phyloP scores from a whole-genome alignment of 1,284 basidiomycete genomes.

The Puccinia novopanici region DNA sequence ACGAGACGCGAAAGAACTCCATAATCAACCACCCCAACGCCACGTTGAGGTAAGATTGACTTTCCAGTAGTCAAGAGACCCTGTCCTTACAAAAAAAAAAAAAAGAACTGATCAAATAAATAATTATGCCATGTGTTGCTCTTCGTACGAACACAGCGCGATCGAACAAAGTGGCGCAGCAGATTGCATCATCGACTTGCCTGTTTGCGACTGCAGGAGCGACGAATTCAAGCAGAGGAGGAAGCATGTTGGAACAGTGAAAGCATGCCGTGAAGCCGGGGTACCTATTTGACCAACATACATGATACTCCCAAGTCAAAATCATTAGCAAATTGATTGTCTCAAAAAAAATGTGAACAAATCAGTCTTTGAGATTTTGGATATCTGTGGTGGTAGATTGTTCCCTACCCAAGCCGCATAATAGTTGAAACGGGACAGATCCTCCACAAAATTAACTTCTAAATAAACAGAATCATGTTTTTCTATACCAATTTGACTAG shows the following conservation, averaged over 20 bases:
- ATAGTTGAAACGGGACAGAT: no score
- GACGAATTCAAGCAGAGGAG: not conserved
- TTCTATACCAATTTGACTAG: no score
- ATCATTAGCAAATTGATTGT: no score
- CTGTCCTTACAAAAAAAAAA: no score
- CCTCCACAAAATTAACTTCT: no score
- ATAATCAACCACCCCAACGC: not conserved
- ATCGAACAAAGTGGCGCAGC: not conserved
- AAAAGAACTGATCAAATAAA: not conserved
- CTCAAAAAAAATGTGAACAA: no score
- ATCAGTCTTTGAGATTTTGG: no score
- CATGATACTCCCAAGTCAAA: not conserved
- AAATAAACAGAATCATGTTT: no score
- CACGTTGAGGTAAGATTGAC: constrained; percentile 21
- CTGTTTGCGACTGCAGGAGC: constrained; percentile 37
- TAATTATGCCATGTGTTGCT: not conserved
- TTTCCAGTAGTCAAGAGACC: no score
- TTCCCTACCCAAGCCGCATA: no score
- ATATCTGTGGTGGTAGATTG: no score
- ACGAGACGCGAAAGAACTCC: not conserved
- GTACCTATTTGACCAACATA: constrained; percentile 20
- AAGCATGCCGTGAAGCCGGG: constrained; percentile 36
- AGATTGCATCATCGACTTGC: constrained; percentile 39
- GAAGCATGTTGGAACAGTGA: constrained; percentile 36
- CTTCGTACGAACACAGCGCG: not conserved